These are phyloP conservation scores for Pseudohalonectria lignicola DNA, from an alignment of 2,329 filamentous ascomycete genomes.

Conservation along the genomic window DNA sequence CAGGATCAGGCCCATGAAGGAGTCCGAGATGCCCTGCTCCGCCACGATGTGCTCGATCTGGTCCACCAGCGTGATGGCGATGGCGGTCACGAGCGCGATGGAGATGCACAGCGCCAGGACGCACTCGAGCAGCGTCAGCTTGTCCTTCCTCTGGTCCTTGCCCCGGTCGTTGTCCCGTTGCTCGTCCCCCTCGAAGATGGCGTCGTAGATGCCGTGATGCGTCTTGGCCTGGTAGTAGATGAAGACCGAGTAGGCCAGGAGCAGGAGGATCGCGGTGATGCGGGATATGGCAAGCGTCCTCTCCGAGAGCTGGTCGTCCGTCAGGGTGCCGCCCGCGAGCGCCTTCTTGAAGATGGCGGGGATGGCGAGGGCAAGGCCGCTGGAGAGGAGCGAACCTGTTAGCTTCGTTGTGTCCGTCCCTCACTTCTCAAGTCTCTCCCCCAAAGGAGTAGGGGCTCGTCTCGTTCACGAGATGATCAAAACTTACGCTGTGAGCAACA, in stretches of 20 bases:
- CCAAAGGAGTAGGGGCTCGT: too few species aligned
- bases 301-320: constrained; percentile 26
- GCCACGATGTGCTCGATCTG: constrained; percentile 53
- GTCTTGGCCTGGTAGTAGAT: constrained; percentile 66
- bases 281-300: constrained; percentile 58
- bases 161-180: constrained; percentile 52
- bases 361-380: constrained; percentile 37
- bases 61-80: constrained; percentile 62
- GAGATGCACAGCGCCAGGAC: constrained; percentile 53
- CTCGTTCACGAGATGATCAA: constrained; percentile 7
- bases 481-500: constrained; percentile 67
- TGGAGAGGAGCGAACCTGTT: too few species aligned
- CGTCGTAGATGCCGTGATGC: constrained; percentile 67
- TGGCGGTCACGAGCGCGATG: constrained; percentile 59
- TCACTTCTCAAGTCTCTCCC: too few species aligned
- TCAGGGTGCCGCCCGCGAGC: constrained; percentile 16
- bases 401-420: too few species aligned
- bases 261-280: constrained; percentile 57
- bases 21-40: constrained; percentile 32
- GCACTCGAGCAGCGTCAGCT: constrained; percentile 67
- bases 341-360: constrained; percentile 46
- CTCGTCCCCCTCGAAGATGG: constrained; percentile 63
- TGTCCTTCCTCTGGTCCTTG: constrained; percentile 48
- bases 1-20: constrained; percentile 60
- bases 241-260: constrained; percentile 57